phyloP scores from a whole-genome alignment of 768 basidiomycete species.

The Lyophyllum decastes region DNA sequence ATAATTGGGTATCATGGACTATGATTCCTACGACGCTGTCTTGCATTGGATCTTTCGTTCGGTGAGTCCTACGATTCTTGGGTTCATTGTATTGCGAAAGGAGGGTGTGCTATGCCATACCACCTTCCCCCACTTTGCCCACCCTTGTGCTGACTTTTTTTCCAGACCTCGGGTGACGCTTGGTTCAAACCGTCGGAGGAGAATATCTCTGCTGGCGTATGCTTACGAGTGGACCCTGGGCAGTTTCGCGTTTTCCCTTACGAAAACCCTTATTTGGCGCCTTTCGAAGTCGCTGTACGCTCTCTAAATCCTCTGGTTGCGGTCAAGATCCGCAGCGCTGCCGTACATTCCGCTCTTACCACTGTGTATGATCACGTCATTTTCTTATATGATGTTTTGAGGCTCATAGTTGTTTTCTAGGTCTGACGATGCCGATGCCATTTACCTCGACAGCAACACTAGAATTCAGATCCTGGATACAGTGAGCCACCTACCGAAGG shows the following conservation, averaged over 20 bases:
- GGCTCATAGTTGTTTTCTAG: conserved; percentile 32
- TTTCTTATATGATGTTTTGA: neutral
- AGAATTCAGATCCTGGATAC: conserved; percentile 85
- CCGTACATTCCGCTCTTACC: conserved; percentile 75
- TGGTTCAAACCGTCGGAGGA: conserved; percentile 89
- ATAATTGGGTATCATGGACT: conserved; percentile 57
- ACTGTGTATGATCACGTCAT: conserved; percentile 52
- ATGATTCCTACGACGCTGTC: conserved; percentile 79
- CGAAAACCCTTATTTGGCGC: conserved; percentile 76
- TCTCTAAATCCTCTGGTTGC: conserved; percentile 82
- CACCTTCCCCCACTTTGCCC: neutral
- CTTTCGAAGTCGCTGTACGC: conserved; percentile 81
- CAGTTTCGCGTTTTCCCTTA: conserved; percentile 84
- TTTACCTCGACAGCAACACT: conserved; percentile 77
- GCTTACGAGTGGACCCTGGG: conserved; percentile 66
- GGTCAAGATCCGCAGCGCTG: conserved; percentile 78
- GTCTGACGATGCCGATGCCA: conserved; percentile 55
- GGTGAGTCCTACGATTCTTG: conserved; percentile 35
- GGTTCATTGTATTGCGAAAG: neutral
- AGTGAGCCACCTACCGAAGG: conserved; percentile 64
- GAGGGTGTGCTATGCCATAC: neutral
- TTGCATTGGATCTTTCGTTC: conserved; percentile 80
- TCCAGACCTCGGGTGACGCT: conserved; percentile 75
- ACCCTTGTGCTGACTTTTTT: conserved; percentile 1
- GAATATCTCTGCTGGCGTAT: conserved; percentile 79